phyloP scores from a whole-genome alignment of 495 filamentous ascomycete species.

The Podospora pseudocomata region DNA sequence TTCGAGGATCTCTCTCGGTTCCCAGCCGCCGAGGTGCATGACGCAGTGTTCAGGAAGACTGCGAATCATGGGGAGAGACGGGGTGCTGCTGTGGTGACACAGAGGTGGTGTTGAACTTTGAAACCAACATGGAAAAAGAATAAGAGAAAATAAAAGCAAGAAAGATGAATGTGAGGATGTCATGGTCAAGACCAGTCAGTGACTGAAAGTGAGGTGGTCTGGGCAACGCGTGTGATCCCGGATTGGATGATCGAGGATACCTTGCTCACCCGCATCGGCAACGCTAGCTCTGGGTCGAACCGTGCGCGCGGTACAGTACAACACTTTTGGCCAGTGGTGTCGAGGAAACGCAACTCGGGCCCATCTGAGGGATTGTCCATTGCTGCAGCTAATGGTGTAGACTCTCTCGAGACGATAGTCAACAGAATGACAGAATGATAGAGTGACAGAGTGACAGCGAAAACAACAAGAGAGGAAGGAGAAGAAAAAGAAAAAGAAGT shows the following conservation, averaged over 20 bases:
- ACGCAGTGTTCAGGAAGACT: neutral
- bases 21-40: slow-evolving; percentile 3
- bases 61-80: neutral
- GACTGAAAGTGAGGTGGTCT: neutral
- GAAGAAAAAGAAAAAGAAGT: too few relatives aligned
- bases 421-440: neutral
- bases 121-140: neutral
- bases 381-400: neutral
- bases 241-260: slow-evolving; percentile 2
- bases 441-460: too few relatives aligned
- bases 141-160: neutral
- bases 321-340: slow-evolving; percentile 1
- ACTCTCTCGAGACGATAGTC: neutral
- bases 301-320: slow-evolving; percentile 31
- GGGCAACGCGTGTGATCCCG: slow-evolving; percentile 1
- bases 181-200: neutral
- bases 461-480: neutral
- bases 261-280: slow-evolving; percentile 2
- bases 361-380: neutral
- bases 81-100: neutral
- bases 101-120: neutral
- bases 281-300: slow-evolving; percentile 21
- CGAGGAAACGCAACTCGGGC: neutral
- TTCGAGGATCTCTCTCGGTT: slow-evolving; percentile 2
- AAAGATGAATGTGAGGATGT: neutral